Conservation (phyloP, 306 rosid genomes). For the Geum urbanum region DNA sequence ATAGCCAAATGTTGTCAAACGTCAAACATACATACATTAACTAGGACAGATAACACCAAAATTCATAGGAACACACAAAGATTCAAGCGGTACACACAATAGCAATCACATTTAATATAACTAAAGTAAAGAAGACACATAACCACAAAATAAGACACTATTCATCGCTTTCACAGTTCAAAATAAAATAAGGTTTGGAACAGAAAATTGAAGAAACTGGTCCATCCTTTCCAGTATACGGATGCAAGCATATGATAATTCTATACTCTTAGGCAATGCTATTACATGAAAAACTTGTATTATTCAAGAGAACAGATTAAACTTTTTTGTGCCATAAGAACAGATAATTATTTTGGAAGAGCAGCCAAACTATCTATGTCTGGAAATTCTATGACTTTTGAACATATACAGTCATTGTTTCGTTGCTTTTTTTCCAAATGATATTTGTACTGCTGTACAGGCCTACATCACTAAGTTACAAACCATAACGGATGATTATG, state of each 20-base stretch:
- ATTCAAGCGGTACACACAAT: not conserved
- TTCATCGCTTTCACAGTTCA: not conserved
- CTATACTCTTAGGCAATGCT: not conserved
- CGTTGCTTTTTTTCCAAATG: not conserved
- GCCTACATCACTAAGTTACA: not conserved
- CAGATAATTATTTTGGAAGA: not conserved
- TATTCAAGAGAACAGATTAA: not conserved
- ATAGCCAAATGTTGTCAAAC: too few species aligned
- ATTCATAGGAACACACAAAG: not conserved
- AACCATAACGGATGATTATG: not conserved
- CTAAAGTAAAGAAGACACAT: not conserved
- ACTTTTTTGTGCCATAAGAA: not conserved
- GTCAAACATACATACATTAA: too few species aligned
- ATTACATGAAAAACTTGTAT: not conserved
- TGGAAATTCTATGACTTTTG: not conserved
- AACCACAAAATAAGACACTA: not conserved
- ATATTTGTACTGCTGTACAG: slow-evolving; percentile 1
- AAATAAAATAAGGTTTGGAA: not conserved
- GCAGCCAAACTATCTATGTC: not conserved
- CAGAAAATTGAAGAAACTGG: not conserved
- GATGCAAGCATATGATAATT: not conserved
- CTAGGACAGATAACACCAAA: too few species aligned
- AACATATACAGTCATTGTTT: not conserved
- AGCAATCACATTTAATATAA: not conserved
- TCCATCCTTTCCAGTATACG: not conserved